Percentiles rank a stretch among this genome's conserved stretches.
Evolutionary conservation across 2,329 filamentous ascomycete genomes (phyloP).

Genomic region (Alternaria ventricosa): DNA sequence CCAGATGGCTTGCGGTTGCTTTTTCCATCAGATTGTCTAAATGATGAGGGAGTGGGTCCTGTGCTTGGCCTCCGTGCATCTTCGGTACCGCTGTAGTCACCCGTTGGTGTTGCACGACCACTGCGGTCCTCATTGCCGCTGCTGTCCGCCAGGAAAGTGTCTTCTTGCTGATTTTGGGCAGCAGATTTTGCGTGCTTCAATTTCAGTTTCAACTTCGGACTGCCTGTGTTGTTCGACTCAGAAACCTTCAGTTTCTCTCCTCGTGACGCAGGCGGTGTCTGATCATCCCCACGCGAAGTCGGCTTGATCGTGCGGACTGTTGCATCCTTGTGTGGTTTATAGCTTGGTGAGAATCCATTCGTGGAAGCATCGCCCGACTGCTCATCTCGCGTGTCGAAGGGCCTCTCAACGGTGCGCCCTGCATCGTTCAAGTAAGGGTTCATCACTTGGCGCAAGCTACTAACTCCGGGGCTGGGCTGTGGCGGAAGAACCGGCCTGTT

Average conservation of each 20-base stretch:
- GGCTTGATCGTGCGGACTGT: constrained; percentile 70
- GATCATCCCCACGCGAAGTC: constrained; percentile 47
- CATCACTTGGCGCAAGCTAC: constrained; percentile 86
- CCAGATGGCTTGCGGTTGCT: constrained; percentile 31
- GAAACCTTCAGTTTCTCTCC: constrained; percentile 34
- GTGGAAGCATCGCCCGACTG: constrained; percentile 48
- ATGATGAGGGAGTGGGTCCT: constrained; percentile 38
- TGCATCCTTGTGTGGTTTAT: constrained; percentile 74
- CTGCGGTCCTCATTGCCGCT: constrained; percentile 58
- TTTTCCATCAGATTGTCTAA: constrained; percentile 29
- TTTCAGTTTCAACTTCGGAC: constrained; percentile 51
- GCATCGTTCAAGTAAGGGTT: constrained; percentile 71
- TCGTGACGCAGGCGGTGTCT: constrained; percentile 32
- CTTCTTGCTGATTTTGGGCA: constrained; percentile 42
- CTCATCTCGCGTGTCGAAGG: constrained; percentile 39
- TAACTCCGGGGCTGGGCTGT: constrained; percentile 63
- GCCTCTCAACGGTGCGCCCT: constrained; percentile 28
- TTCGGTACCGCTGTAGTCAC: constrained; percentile 33
- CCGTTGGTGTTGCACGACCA: constrained; percentile 40
- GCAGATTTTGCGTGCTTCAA: constrained; percentile 41
- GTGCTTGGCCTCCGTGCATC: constrained; percentile 39
- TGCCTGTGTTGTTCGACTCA: constrained; percentile 32
- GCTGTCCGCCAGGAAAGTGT: constrained; percentile 61
- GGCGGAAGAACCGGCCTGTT: constrained; percentile 31
- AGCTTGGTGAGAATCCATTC: constrained; percentile 75